A percentile compares a stretch with the other conserved stretches of the same genome.
phyloP scores from a whole-genome alignment of 163 green algal genomes.

The Volvox carteri region DNA sequence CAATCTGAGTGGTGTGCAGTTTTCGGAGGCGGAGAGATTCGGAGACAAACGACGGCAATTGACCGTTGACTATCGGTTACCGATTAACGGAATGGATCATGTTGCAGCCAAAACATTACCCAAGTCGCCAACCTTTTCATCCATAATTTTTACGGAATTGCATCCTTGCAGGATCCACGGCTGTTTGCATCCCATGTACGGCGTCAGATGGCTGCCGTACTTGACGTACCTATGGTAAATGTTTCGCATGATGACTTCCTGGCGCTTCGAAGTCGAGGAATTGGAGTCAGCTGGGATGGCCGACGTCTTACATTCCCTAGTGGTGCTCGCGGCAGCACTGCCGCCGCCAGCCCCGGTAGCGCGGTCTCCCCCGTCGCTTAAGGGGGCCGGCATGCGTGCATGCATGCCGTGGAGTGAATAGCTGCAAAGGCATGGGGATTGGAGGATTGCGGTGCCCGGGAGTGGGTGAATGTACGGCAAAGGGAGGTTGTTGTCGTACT shows the following conservation, averaged over 20 bases:
- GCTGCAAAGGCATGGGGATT: too few species aligned
- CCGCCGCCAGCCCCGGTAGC: too few species aligned
- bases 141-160: not conserved
- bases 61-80: not conserved
- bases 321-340: too few species aligned
- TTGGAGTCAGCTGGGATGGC: slow-evolving; percentile 31
- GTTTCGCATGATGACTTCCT: slow-evolving; percentile 46
- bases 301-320: not conserved
- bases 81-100: not conserved
- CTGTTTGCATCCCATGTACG: slow-evolving; percentile 68
- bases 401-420: too few species aligned
- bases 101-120: not conserved
- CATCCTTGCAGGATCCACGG: slow-evolving; percentile 21
- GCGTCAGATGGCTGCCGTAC: slow-evolving; percentile 33
- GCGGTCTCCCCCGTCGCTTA: too few species aligned
- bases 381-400: too few species aligned
- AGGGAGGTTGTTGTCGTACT: too few species aligned
- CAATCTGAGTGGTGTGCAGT: too few species aligned
- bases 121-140: not conserved
- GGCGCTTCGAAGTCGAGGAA: not conserved
- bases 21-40: too few species aligned
- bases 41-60: not conserved
- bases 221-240: slow-evolving; percentile 18
- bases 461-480: too few species aligned
- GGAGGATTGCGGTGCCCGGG: too few species aligned